Evolutionary conservation across 495 filamentous ascomycete genomes (phyloP).

Genomic region (Aspergillus incahuasiensis): DNA sequence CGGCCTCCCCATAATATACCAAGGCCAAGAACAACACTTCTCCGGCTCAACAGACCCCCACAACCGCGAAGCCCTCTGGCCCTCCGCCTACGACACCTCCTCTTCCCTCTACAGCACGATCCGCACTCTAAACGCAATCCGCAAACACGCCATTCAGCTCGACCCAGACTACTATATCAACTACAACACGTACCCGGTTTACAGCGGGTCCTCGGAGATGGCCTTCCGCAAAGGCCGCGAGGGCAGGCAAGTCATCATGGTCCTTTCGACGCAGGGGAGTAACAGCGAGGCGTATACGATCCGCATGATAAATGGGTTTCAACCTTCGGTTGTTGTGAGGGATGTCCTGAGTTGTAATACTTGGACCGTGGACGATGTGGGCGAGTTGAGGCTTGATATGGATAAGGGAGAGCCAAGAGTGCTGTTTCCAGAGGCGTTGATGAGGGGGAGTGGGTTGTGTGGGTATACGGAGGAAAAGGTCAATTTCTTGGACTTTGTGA

Average conservation of each 20-base stretch:
- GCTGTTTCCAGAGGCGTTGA: slow-evolving; percentile 28
- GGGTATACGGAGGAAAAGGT: slow-evolving; percentile 22
- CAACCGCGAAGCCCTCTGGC: slow-evolving; percentile 76
- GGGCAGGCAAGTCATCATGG: slow-evolving; percentile 51
- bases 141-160: slow-evolving; percentile 48
- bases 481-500: slow-evolving; percentile 14
- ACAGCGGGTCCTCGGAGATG: slow-evolving; percentile 51
- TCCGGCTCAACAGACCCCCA: slow-evolving; percentile 51
- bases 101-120: slow-evolving; percentile 58
- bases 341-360: slow-evolving; percentile 49
- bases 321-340: slow-evolving; percentile 28
- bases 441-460: slow-evolving; percentile 37
- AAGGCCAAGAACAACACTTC: slow-evolving; percentile 72
- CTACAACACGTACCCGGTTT: slow-evolving; percentile 48
- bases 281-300: slow-evolving; percentile 40
- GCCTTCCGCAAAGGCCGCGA: slow-evolving; percentile 59
- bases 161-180: slow-evolving; percentile 51
- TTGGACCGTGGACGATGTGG: slow-evolving; percentile 39
- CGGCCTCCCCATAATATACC: slow-evolving; percentile 59
- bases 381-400: slow-evolving; percentile 43
- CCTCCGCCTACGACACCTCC: slow-evolving; percentile 55
- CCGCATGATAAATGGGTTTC: slow-evolving; percentile 38
- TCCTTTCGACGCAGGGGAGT: slow-evolving; percentile 54
- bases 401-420: slow-evolving; percentile 48
- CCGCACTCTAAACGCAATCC: slow-evolving; percentile 53